Evolutionary conservation across 225 moss, liverwort and hornwort genomes (phyloP).

Genomic region (Physcomitrium patens): DNA sequence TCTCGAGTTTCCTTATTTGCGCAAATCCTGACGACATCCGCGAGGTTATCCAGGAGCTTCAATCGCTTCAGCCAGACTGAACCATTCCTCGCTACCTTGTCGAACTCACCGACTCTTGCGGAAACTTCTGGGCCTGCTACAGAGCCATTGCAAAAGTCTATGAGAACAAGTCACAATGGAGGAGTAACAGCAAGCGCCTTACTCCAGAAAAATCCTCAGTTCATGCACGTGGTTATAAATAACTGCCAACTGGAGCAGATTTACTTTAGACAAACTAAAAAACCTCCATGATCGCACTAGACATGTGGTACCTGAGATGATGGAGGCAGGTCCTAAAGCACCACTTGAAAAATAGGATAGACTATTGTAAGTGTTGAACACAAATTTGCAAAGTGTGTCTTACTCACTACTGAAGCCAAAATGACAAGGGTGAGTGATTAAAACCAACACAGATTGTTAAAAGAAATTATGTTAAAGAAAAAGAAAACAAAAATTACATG

Average conservation of each 20-base stretch:
- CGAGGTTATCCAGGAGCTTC: slow-evolving; percentile 77
- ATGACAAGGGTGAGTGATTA: not conserved
- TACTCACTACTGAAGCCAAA: not conserved
- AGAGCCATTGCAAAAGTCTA: slow-evolving; percentile 22
- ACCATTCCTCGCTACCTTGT: slow-evolving; percentile 79
- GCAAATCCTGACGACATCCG: slow-evolving; percentile 70
- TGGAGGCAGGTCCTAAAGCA: slow-evolving; percentile 11
- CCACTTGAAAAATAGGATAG: not conserved
- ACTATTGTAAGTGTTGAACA: not conserved
- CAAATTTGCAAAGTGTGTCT: not conserved
- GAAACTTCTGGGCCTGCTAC: slow-evolving; percentile 64
- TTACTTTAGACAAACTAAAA: not conserved
- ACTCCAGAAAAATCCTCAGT: not conserved
- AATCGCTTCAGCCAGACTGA: slow-evolving; percentile 81
- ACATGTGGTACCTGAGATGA: slow-evolving; percentile 8
- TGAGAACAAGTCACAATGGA: slow-evolving; percentile 19
- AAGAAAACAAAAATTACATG: not conserved
- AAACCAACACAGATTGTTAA: slow-evolving; percentile 9
- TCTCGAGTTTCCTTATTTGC: slow-evolving; percentile 70
- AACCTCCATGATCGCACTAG: not conserved
- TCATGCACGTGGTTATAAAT: slow-evolving; percentile 2
- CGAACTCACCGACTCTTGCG: slow-evolving; percentile 71
- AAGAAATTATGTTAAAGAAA: not conserved
- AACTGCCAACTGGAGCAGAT: slow-evolving; percentile 15
- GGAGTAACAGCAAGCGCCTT: not conserved